These are phyloP conservation scores for Cerioporus squamosus DNA, from an alignment of 1,284 basidiomycete genomes.

Conservation along the genomic window DNA sequence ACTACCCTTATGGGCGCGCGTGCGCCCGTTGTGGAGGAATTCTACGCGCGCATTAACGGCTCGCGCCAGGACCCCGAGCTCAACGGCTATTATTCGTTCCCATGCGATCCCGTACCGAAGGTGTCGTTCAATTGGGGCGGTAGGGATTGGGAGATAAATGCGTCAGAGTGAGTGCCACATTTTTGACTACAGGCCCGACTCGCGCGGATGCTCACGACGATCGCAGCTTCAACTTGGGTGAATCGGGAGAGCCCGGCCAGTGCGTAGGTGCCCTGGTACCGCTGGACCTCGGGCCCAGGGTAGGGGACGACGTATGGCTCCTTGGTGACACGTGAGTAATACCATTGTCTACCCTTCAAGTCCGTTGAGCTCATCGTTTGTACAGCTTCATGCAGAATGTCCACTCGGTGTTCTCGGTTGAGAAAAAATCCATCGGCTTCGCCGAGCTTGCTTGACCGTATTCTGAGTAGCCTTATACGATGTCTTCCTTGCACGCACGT, in stretches of 20 bases:
- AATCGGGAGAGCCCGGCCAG: not conserved
- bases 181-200: not conserved
- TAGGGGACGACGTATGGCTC: slow-evolving; percentile 9
- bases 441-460: slow-evolving; percentile 4
- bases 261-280: slow-evolving; percentile 23
- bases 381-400: slow-evolving; percentile 20
- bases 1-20: slow-evolving; percentile 56
- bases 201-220: not conserved
- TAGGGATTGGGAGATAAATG: slow-evolving; percentile 40
- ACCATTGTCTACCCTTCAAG: not conserved
- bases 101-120: slow-evolving; percentile 41
- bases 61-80: slow-evolving; percentile 34
- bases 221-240: slow-evolving; percentile 31
- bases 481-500: no score
- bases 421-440: slow-evolving; percentile 17
- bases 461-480: not conserved
- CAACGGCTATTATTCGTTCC: slow-evolving; percentile 40
- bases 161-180: slow-evolving; percentile 13
- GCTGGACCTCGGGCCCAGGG: not conserved
- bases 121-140: slow-evolving; percentile 47
- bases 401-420: slow-evolving; percentile 24
- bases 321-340: slow-evolving; percentile 16
- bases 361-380: not conserved
- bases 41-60: slow-evolving; percentile 49
- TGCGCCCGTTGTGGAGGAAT: slow-evolving; percentile 40